These are phyloP conservation scores for Suillus ampliporus DNA, from an alignment of 768 basidiomycete species.

Conservation along the genomic window DNA sequence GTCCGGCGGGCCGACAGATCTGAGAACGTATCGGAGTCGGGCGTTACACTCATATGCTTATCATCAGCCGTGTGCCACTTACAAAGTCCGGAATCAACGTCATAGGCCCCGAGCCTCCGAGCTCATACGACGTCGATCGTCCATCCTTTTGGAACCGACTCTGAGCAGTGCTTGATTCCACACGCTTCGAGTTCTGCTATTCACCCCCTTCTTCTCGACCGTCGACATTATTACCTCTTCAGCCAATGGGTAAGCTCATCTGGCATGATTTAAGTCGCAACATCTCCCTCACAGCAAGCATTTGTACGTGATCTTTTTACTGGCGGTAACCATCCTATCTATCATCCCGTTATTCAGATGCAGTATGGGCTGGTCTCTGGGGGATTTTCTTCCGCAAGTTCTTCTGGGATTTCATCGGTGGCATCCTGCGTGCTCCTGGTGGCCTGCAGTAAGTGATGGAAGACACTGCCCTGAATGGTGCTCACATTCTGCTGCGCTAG, in stretches of 20 bases:
- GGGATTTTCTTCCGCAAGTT: conserved; percentile 89
- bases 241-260: conserved; percentile 74
- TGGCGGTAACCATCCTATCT: conserved; percentile 8
- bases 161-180: conserved; percentile 18
- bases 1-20: too few species aligned
- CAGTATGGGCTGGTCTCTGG: conserved; percentile 82
- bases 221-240: conserved; percentile 11
- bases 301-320: conserved; percentile 60
- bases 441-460: conserved; percentile 71
- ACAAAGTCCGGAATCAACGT: neutral
- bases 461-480: neutral
- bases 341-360: conserved; percentile 50
- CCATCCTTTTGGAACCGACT: conserved; percentile 18
- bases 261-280: conserved; percentile 81
- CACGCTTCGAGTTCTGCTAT: conserved; percentile 8
- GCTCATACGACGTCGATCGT: neutral
- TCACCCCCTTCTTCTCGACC: neutral
- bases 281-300: conserved; percentile 68
- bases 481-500: conserved; percentile 39
- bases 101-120: too few species aligned
- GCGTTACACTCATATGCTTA: too few species aligned
- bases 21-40: too few species aligned
- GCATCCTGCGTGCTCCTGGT: conserved; percentile 77
- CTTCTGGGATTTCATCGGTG: conserved; percentile 93
- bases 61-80: neutral